Conservation (phyloP, 352 stramenopile genomes). For the Phytophthora niederhauseri region DNA sequence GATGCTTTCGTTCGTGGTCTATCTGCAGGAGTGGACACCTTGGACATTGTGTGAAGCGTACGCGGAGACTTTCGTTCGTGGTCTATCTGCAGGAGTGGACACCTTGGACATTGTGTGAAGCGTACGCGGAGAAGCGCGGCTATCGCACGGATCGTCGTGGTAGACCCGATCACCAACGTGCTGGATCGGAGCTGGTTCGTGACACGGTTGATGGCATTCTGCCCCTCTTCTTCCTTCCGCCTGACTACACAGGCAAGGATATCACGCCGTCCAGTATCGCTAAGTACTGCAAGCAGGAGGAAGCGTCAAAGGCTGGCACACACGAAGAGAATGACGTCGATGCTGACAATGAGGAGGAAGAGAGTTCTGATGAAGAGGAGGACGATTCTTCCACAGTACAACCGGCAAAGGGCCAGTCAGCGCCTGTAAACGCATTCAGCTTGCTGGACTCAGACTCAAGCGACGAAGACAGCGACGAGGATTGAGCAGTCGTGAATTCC, state of each 20-base stretch:
- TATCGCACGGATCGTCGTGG: constrained; percentile 82
- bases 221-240: constrained; percentile 81
- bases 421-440: constrained; percentile 81
- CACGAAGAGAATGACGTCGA: constrained; percentile 16
- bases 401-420: constrained; percentile 11
- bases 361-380: constrained; percentile 25
- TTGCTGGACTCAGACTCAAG: constrained; percentile 90
- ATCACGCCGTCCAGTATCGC: constrained; percentile 45
- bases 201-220: constrained; percentile 85
- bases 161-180: constrained; percentile 81
- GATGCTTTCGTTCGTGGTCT: neutral
- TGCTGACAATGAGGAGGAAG: constrained; percentile 27
- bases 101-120: constrained; percentile 83
- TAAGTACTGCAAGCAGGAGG: constrained; percentile 38
- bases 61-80: neutral
- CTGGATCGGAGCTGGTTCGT: constrained; percentile 79
- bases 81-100: constrained; percentile 68
- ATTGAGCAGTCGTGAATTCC: constrained; percentile 15
- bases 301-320: constrained; percentile 12
- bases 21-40: constrained; percentile 75
- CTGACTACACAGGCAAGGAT: constrained; percentile 70
- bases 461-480: constrained; percentile 62
- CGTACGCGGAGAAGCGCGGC: constrained; percentile 83
- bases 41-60: constrained; percentile 88
- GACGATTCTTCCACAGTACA: constrained; percentile 19